Percentiles rank a stretch among this genome's conserved stretches.
phyloP scores from a whole-genome alignment of 2,329 filamentous ascomycete genomes.

The Cadophora sp. region DNA sequence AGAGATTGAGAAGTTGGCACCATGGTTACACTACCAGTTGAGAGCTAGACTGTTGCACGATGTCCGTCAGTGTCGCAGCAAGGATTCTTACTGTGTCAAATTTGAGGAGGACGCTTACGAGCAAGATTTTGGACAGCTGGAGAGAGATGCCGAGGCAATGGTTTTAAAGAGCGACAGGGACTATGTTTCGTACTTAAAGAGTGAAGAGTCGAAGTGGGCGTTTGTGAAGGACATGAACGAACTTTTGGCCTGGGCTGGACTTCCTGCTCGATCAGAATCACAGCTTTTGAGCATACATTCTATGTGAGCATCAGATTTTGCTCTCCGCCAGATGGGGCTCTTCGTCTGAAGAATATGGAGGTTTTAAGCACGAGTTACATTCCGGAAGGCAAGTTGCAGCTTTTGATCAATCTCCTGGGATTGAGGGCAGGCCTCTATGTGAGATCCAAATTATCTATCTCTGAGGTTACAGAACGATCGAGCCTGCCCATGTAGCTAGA shows the following conservation, averaged over 20 bases:
- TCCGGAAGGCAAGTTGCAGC: no score
- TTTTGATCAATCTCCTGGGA: no score
- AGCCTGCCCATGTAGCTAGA: no score
- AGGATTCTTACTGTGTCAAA: conserved; percentile 2
- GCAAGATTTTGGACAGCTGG: conserved; percentile 4
- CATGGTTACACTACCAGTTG: conserved; percentile 6
- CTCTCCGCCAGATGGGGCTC: neutral
- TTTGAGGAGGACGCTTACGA: neutral
- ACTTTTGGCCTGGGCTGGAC: conserved; percentile 14
- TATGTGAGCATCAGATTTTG: neutral
- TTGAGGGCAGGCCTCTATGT: no score
- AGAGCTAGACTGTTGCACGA: conserved; percentile 1
- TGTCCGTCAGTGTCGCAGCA: neutral
- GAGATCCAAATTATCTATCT: no score
- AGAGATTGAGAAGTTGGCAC: neutral
- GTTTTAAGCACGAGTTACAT: neutral
- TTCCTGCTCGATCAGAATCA: neutral
- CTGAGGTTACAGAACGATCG: no score
- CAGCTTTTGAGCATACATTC: conserved; percentile 2
- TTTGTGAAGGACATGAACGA: conserved; percentile 14
- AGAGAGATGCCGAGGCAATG: conserved; percentile 10
- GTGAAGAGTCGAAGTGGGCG: neutral
- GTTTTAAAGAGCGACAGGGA: neutral
- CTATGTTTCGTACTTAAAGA: neutral
- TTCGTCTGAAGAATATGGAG: neutral